A percentile compares a stretch with the other conserved stretches of the same genome.
Evolutionary conservation across 2,329 filamentous ascomycete genomes (phyloP).

Genomic region (Monilinia laxa): DNA sequence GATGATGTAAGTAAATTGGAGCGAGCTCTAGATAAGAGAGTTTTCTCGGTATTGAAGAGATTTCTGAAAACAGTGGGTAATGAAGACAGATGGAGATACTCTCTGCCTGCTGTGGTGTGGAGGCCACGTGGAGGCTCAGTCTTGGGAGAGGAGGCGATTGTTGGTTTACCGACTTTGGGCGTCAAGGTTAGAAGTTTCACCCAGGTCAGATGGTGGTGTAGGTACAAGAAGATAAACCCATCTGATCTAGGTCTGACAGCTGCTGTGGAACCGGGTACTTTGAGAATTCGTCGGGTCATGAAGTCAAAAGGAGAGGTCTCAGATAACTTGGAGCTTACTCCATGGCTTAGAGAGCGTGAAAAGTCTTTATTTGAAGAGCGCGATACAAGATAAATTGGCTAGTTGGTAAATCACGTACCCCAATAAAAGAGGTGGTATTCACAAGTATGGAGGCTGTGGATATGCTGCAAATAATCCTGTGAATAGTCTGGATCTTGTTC

Average conservation of each 20-base stretch:
- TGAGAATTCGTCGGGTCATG: conserved; percentile 2
- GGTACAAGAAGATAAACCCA: conserved; percentile 14
- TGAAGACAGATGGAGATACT: conserved; percentile 8
- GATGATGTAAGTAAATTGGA: not conserved
- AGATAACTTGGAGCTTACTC: not conserved
- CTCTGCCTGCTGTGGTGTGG: conserved; percentile 14
- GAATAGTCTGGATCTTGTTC: not conserved
- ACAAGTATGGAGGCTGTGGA: not conserved
- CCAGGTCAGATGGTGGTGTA: conserved; percentile 9
- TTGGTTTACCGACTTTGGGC: conserved; percentile 16
- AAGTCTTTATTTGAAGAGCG: not conserved
- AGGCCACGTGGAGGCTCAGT: conserved; percentile 5
- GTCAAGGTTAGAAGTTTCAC: not conserved
- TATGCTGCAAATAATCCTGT: no score
- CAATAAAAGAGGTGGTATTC: no score
- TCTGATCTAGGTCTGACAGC: conserved; percentile 6
- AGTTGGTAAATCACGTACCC: no score
- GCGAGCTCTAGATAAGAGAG: not conserved
- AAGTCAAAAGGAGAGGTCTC: conserved; percentile 7
- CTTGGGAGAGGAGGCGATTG: not conserved
- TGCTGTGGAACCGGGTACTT: not conserved
- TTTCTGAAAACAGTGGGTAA: not conserved
- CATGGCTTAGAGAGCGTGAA: conserved; percentile 5
- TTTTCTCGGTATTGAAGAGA: not conserved
- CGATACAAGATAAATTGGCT: not conserved